Evolutionary conservation across 2,329 filamentous ascomycete genomes (phyloP).

Genomic region (Talaromyces sp.): DNA sequence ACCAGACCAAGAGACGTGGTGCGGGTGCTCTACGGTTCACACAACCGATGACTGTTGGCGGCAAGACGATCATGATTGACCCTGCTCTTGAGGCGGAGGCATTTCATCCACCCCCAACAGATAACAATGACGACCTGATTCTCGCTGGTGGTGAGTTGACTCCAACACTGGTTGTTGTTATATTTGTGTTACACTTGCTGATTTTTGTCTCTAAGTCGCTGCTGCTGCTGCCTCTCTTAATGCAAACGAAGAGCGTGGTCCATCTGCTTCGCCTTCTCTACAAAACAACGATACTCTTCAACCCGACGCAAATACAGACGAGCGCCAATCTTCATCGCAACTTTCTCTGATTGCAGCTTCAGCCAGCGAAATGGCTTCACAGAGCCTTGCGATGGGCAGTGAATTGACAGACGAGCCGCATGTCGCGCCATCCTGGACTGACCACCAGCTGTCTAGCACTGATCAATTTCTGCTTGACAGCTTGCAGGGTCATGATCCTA

Average conservation of each 20-base stretch:
- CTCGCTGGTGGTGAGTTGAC: slow-evolving; percentile 17
- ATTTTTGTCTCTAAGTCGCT: slow-evolving; percentile 13
- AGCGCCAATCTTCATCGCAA: slow-evolving; percentile 38
- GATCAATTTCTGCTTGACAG: slow-evolving; percentile 41
- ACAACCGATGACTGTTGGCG: slow-evolving; percentile 40
- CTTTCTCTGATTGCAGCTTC: slow-evolving; percentile 47
- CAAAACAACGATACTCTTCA: slow-evolving; percentile 31
- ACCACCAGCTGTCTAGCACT: slow-evolving; percentile 36
- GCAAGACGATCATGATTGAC: slow-evolving; percentile 43
- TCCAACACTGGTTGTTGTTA: not conserved
- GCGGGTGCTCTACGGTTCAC: slow-evolving; percentile 33
- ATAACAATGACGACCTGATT: slow-evolving; percentile 28
- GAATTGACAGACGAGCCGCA: slow-evolving; percentile 33
- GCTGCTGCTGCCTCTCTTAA: slow-evolving; percentile 30
- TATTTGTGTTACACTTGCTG: not conserved
- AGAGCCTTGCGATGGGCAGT: slow-evolving; percentile 35
- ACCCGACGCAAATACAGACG: slow-evolving; percentile 31
- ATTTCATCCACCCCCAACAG: slow-evolving; percentile 35
- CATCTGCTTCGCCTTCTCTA: slow-evolving; percentile 36
- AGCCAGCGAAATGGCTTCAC: slow-evolving; percentile 45
- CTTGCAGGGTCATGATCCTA: slow-evolving; percentile 39
- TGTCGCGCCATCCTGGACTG: slow-evolving; percentile 28
- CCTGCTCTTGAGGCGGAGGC: slow-evolving; percentile 42
- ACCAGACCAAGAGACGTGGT: slow-evolving; percentile 42
- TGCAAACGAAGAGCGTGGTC: slow-evolving; percentile 30